Conservation (phyloP, 2,329 filamentous ascomycete genomes). For the Botrytis tulipae region DNA sequence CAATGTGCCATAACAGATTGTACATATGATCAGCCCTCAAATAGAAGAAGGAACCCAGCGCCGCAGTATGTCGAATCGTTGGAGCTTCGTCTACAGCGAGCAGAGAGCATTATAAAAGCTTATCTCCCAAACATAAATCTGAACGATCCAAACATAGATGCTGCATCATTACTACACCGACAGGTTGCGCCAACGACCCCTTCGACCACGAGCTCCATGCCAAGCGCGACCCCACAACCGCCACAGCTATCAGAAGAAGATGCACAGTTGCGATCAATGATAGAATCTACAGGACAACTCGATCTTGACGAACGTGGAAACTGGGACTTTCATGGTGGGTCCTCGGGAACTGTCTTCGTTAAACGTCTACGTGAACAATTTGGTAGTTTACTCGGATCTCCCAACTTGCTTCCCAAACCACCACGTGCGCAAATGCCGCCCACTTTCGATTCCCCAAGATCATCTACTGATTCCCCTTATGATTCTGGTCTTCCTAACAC, state of each 20-base stretch:
- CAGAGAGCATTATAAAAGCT: constrained; percentile 62
- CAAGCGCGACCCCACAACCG: constrained; percentile 12
- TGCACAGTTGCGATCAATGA: constrained; percentile 85
- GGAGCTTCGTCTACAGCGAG: constrained; percentile 65
- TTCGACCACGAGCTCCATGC: not conserved
- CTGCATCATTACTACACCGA: constrained; percentile 61
- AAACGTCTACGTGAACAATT: constrained; percentile 85
- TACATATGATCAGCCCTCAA: constrained; percentile 76
- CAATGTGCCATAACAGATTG: constrained; percentile 52
- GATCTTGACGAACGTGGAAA: constrained; percentile 89
- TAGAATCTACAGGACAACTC: constrained; percentile 84
- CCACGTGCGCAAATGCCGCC: constrained; percentile 41
- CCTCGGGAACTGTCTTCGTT: constrained; percentile 87
- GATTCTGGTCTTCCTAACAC: constrained; percentile 36
- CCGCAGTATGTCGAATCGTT: constrained; percentile 73
- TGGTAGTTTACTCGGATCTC: constrained; percentile 67
- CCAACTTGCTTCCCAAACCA: constrained; percentile 56
- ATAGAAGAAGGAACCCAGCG: constrained; percentile 67
- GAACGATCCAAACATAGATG: constrained; percentile 79
- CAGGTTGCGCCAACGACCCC: constrained; percentile 43
- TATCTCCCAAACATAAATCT: constrained; percentile 68
- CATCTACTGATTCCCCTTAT: constrained; percentile 35
- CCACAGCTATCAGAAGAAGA: constrained; percentile 52
- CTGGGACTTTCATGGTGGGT: constrained; percentile 94
- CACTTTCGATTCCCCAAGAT: constrained; percentile 36